Base-by-base conservation (phyloP, 306 rosid species). In the Amphicarpaea edgeworthii region DNA sequence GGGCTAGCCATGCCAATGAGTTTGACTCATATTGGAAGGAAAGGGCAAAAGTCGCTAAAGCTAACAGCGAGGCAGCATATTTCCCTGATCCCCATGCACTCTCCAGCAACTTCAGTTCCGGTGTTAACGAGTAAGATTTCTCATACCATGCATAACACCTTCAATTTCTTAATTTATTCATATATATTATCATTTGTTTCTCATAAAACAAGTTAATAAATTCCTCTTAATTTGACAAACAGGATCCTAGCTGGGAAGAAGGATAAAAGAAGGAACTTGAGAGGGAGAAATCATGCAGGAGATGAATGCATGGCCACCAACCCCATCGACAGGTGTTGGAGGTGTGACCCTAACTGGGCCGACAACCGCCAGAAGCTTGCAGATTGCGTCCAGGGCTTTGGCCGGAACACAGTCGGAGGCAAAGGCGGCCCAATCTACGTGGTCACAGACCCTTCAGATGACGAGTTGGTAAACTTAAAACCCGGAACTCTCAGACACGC, bases 301-400 rank as follows among this genome's bases (percentile, higher is more conserved):
- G 95, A 87, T 0, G 28, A 64, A 16, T 91, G 93, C 84, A 0
- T 0, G 46, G 87, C 91, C 12, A 88, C 93, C 8, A 93, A 93
- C 73, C 97, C 98, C 37, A 89, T 93, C 1, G 98, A 91, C n/a
- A 76, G 81, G 19, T 93, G 98, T 74, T 93, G 96, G 97, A 86
- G 97, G 75, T 91, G 97, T n/a, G 89, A 91, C 78, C 85, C 83
- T 3, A 69, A 91, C 9, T 91, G 93, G 98, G 90, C 85, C 2
- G 1, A 46, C 0, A 55, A 93, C 82, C 81, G 98, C 12, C 83
- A 91, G 78, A 88, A 70, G 68, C 79, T 93, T 0, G 90, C 87
- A 1, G 75, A 74, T 37, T 93, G 97, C 12, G 90, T 24, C 2
- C 83, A 40, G 14, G 97, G 98, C 8, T 93, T 93, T 1, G 98